Conservation (phyloP, 495 filamentous ascomycete genomes). For the Neurospora hispaniola region DNA sequence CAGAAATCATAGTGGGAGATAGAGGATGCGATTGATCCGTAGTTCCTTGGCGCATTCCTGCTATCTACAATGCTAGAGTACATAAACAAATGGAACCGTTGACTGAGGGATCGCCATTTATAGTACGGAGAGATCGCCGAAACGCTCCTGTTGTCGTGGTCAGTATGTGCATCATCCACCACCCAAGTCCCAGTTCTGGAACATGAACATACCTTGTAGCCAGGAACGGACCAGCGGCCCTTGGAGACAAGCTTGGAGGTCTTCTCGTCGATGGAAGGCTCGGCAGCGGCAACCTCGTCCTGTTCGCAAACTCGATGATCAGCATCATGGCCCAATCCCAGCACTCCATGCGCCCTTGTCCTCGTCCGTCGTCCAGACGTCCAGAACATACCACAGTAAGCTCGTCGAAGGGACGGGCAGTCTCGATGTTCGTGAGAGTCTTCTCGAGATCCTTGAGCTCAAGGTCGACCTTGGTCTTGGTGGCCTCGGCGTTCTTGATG, state of each 20-base stretch:
- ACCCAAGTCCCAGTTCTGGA: constrained; percentile 1
- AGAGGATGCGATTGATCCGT: not conserved
- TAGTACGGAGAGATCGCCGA: constrained; percentile 87
- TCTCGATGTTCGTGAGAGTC: constrained; percentile 95
- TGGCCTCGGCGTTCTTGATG: constrained; percentile 90
- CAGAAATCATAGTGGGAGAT: not conserved
- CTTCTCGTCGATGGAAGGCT: constrained; percentile 93
- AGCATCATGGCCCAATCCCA: constrained; percentile 3
- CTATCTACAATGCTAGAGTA: constrained; percentile 51
- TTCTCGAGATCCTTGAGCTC: constrained; percentile 86
- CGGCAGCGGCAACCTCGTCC: constrained; percentile 89
- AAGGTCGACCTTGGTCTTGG: constrained; percentile 85
- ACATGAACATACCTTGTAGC: constrained; percentile 75
- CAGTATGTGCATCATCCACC: constrained; percentile 2
- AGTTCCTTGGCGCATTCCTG: constrained; percentile 17
- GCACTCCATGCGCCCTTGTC: not conserved
- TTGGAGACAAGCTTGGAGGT: constrained; percentile 85
- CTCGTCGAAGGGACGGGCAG: constrained; percentile 89
- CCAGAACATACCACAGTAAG: constrained; percentile 75
- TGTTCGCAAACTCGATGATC: constrained; percentile 23
- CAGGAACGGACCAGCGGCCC: constrained; percentile 93
- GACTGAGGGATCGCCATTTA: constrained; percentile 41
- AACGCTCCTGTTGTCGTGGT: constrained; percentile 66
- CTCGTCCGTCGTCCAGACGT: not conserved
- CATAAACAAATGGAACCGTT: constrained; percentile 35